Evolutionary conservation across 306 rosid genomes (phyloP).

Genomic region (Carpinus viminea): DNA sequence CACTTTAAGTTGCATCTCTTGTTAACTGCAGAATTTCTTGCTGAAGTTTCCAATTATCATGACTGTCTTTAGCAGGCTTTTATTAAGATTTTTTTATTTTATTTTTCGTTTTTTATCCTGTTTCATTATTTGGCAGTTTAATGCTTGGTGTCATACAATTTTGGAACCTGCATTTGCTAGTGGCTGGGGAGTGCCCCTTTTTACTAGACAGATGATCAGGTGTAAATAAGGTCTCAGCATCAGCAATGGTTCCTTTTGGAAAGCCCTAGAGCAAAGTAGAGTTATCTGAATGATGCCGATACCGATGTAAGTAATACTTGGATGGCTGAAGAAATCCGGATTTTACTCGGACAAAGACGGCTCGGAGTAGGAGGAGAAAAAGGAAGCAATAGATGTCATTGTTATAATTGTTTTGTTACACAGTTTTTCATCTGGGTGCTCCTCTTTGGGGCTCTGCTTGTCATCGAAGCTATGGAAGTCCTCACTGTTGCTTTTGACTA

Average conservation of each 20-base stretch:
- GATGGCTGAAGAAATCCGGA: conserved; percentile 36
- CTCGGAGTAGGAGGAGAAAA: conserved; percentile 22
- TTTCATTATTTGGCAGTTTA: conserved; percentile 42
- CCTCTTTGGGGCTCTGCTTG: conserved; percentile 28
- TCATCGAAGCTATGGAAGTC: conserved; percentile 39
- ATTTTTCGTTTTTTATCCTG: conserved; percentile 14
- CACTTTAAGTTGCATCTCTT: not conserved
- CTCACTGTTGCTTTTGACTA: conserved; percentile 31
- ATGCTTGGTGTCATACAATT: conserved; percentile 41
- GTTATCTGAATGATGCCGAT: conserved; percentile 29
- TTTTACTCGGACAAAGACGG: conserved; percentile 38
- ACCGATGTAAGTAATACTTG: conserved; percentile 21
- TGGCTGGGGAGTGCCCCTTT: conserved; percentile 50
- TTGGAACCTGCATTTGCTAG: conserved; percentile 54
- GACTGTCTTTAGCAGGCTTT: conserved; percentile 13
- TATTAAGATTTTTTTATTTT: conserved; percentile 37
- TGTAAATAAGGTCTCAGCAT: conserved; percentile 39
- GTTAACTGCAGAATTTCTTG: not conserved
- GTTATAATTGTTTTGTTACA: conserved; percentile 19
- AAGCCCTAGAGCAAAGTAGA: conserved; percentile 33
- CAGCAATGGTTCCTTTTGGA: conserved; percentile 34
- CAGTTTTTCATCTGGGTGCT: conserved; percentile 22
- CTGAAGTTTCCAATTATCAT: conserved; percentile 15
- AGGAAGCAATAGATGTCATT: not conserved
- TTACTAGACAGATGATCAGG: conserved; percentile 45